Conservation (phyloP, 1,284 basidiomycete genomes). For the Pisolithus thermaeus region DNA sequence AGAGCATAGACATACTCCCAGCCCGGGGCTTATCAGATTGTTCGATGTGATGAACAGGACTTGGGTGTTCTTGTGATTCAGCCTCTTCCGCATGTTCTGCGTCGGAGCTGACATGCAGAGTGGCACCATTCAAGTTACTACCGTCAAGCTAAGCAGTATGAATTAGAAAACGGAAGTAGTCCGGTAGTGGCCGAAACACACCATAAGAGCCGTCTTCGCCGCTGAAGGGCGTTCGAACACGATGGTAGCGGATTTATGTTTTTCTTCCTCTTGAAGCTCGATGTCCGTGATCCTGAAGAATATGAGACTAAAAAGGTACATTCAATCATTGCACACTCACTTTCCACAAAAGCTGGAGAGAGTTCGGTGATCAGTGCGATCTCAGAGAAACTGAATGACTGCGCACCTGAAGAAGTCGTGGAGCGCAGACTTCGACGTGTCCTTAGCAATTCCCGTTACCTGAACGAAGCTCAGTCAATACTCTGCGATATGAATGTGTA, state of each 20-base stretch:
- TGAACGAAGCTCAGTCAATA: constrained; percentile 21
- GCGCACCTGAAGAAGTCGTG: constrained; percentile 72
- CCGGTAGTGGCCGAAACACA: constrained; percentile 17
- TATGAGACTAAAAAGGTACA: neutral
- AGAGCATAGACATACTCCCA: constrained; percentile 47
- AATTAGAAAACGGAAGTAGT: neutral
- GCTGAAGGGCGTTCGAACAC: constrained; percentile 73
- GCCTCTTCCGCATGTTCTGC: constrained; percentile 46
- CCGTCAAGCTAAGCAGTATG: constrained; percentile 54
- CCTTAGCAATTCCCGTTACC: constrained; percentile 60
- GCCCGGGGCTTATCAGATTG: constrained; percentile 81
- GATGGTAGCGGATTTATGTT: constrained; percentile 45
- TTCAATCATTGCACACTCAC: constrained; percentile 31
- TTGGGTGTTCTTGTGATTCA: constrained; percentile 39
- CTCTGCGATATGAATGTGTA: neutral
- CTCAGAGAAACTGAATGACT: constrained; percentile 16
- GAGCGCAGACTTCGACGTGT: constrained; percentile 57
- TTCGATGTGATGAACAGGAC: constrained; percentile 39
- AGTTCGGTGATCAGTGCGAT: constrained; percentile 4
- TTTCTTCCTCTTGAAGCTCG: constrained; percentile 36
- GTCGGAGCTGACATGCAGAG: constrained; percentile 63
- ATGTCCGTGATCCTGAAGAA: constrained; percentile 54
- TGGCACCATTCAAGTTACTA: constrained; percentile 59
- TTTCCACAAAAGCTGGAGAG: constrained; percentile 66
- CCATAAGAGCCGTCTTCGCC: constrained; percentile 78